Evolutionary conservation across 257 asterid genomes (phyloP).

Genomic region (Nicotiana obtusifolia): DNA sequence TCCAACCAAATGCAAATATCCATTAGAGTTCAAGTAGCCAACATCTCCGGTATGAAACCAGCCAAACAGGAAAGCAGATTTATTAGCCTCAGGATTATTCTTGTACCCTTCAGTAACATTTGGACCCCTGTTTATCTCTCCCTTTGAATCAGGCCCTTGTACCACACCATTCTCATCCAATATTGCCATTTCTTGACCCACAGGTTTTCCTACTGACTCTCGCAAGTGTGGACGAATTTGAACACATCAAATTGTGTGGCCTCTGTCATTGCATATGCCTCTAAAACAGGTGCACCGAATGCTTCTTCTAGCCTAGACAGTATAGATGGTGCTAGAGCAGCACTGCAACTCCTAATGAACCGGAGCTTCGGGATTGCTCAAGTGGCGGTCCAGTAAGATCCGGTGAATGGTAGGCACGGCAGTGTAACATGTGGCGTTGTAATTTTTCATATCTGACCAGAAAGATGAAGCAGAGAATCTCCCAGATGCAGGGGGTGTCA

Average conservation of each 20-base stretch:
- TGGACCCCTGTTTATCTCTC: conserved; percentile 84
- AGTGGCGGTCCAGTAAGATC: conserved; percentile 78
- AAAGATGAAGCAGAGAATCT: conserved; percentile 90
- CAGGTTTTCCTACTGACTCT: conserved; percentile 81
- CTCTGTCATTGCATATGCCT: conserved; percentile 94
- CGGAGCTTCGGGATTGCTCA: conserved; percentile 61
- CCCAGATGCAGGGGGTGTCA: conserved; percentile 80
- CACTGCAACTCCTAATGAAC: conserved; percentile 94
- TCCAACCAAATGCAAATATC: conserved; percentile 88
- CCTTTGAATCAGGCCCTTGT: conserved; percentile 46
- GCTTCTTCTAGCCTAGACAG: conserved; percentile 78
- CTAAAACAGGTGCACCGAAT: conserved; percentile 76
- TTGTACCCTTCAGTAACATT: conserved; percentile 82
- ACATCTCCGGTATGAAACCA: conserved; percentile 93
- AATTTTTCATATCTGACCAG: conserved; percentile 76
- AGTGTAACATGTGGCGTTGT: conserved; percentile 86
- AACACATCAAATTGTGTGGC: conserved; percentile 83
- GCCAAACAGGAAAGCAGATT: conserved; percentile 67
- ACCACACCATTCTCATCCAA: conserved; percentile 56
- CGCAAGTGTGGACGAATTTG: conserved; percentile 82
- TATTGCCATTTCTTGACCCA: conserved; percentile 89
- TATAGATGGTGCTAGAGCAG: conserved; percentile 82
- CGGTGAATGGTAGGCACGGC: conserved; percentile 97
- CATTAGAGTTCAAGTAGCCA: conserved; percentile 69
- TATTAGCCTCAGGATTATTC: conserved; percentile 74